Base-by-base conservation (phyloP, 257 asterid species). In the Solanum megistacrolobum region DNA sequence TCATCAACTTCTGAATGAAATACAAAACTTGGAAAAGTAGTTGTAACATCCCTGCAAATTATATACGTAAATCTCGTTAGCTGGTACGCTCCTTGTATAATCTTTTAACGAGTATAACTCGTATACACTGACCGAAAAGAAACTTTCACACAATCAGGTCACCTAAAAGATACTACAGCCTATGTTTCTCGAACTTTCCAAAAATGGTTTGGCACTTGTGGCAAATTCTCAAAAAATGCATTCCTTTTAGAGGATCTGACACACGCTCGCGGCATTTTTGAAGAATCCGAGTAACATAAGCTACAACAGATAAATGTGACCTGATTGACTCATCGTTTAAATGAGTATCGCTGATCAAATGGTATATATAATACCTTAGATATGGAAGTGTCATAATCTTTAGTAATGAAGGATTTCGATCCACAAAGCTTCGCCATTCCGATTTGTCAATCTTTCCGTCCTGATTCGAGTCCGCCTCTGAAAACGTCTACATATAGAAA, bases 351-450 rank as follows among this genome's bases (percentile, higher is more conserved):
- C 27, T 8, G 41, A 81, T 81, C 5, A 46, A 81, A 29, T 18
- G 29, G 10, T 23, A 66, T 90, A 94, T 2, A 55, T 55, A 1
- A 39, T 92, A 95, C 99, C 98, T 97, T 89, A 96, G 88, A 92
- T 97, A 96, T 73, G 94, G 96, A 82, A 97, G 98, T 18, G 99
- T 97, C 99, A 97, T 97, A 72, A 96, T 96, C 94, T 96, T 97
- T 91, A 97, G 85, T 90, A 97, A 88, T 29, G 99, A 96, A 79
- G 99, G 99, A 87, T 97, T 97, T 89, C 88, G 93, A 34, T 92
- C 25, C 75, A 96, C 99, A 89, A 96, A 97, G 74, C 90, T 90
- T 86, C 89, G 95, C 99, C 98, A 97, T 90, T 97, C 99, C 3
- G 96, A 89, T 86, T 92, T 96, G 91, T 96, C 98, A 41, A 97